phyloP scores from a whole-genome alignment of 176 grass and related monocot genomes.

The Microstegium vimineum region DNA sequence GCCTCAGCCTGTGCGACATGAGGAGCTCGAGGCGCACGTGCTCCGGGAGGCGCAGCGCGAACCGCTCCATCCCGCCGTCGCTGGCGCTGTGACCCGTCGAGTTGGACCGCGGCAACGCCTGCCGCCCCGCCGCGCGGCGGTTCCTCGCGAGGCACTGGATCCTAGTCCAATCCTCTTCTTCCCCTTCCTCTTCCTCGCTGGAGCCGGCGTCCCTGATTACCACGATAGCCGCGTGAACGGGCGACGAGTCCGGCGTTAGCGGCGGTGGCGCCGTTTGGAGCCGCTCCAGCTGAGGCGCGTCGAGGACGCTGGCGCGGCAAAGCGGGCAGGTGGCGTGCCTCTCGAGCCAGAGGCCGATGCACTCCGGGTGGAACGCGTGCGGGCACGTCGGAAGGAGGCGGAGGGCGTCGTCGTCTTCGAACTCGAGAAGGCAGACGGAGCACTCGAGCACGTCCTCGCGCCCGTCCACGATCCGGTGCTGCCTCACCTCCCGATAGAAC shows the following conservation, averaged over 20 bases:
- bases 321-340: constrained; percentile 48
- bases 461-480: constrained; percentile 18
- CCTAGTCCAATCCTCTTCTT: neutral
- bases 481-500: constrained; percentile 29
- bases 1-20: constrained; percentile 40
- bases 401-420: constrained; percentile 45
- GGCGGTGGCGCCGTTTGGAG: neutral
- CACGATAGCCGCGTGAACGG: neutral
- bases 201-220: neutral
- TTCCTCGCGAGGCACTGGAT: constrained; percentile 19
- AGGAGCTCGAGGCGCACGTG: constrained; percentile 50
- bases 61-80: constrained; percentile 19
- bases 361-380: constrained; percentile 56
- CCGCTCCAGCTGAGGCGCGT: neutral
- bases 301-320: constrained; percentile 42
- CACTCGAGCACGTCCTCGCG: constrained; percentile 41
- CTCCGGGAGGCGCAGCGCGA: constrained; percentile 48
- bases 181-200: neutral
- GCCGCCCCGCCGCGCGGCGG: constrained; percentile 11
- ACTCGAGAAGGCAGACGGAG: constrained; percentile 59
- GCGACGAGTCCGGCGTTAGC: neutral
- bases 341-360: constrained; percentile 60
- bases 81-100: constrained; percentile 29
- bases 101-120: constrained; percentile 28
- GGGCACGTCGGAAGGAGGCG: constrained; percentile 54